Conservation (phyloP, 2,329 filamentous ascomycete genomes). For the Talaromyces atroroseus region DNA sequence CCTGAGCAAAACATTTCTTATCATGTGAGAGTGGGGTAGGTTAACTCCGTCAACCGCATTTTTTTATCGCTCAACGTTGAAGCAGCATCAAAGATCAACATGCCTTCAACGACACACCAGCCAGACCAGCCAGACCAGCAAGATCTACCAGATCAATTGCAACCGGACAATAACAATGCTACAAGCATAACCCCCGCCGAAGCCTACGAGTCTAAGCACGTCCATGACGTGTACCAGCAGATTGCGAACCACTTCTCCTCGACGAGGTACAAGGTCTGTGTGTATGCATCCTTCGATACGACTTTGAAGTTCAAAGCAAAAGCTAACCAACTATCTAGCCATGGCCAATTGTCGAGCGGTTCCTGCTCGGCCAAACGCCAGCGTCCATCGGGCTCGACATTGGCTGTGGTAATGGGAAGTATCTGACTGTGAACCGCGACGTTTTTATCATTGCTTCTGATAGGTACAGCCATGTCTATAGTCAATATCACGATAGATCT, state of each 20-base stretch:
- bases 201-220: constrained; percentile 75
- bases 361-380: constrained; percentile 59
- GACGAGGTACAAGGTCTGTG: constrained; percentile 56
- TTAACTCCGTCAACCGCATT: background rate
- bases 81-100: background rate
- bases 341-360: constrained; percentile 84
- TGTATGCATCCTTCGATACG: too few species aligned
- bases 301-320: too few species aligned
- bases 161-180: background rate
- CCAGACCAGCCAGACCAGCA: background rate
- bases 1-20: too few species aligned
- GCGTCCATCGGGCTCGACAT: constrained; percentile 83
- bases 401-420: constrained; percentile 96
- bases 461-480: constrained; percentile 50
- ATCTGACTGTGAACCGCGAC: constrained; percentile 70
- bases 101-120: background rate
- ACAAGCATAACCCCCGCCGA: constrained; percentile 15
- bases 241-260: constrained; percentile 47
- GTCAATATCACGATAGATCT: background rate
- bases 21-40: background rate
- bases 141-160: background rate
- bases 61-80: background rate
- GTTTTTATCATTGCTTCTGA: constrained; percentile 82
- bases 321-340: constrained; percentile 50
- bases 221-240: constrained; percentile 78